Base-by-base conservation (phyloP, 75 land plant genomes). In the Sequoiadendron giganteum region DNA sequence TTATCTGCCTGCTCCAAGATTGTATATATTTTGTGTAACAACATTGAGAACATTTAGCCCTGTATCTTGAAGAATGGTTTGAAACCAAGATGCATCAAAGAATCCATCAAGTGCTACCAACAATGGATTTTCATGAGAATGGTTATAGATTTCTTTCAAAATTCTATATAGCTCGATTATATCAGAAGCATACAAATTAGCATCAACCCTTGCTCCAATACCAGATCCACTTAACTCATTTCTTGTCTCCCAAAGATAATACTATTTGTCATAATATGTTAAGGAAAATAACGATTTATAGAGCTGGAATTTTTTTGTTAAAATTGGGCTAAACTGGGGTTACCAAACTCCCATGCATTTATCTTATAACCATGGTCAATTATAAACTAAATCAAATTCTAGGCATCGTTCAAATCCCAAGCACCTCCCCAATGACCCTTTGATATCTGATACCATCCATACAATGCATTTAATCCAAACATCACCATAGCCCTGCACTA, bases 321-420 rank as follows among this genome's bases (percentile, higher is more conserved):
- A n/a, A 61, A 32, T 61, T 79, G 42, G 75, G 58, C n/a, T 75
- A 34, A 10, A 34, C 34, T 2, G 47, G 13, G 48, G 42, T 73
- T 95, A 97, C 99, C 99, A 88, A 94, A 93, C 91, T 97, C 99
- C 99, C 98, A 97, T 25, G 99, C 97, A 75, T 92, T 88, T 43
- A 97, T 92, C 36, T 80, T 88, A 45, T 86, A 87, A 52, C 93
- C 93, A 52, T 89, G 94, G 47, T 88, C 91, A 49, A 80, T 85
- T n/a, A 93, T 89, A 82, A 84, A 93, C 34, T 88, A 54, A 61
- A 93, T 93, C 48, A 93, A 88, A 85, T 86, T 88, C 28, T 73
- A 85, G 32, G 93, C 91, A 86, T 93, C 91, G 54, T 86, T 54
- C 16, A 93, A 85, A 88, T 93, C 80, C 93, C 93, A 93, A 70